A percentile compares a stretch with the other conserved stretches of the same genome.
These are phyloP conservation scores for Gaertneriomyces semiglobifer DNA, from an alignment of 192 early-diverging fungal species.

Conservation along the genomic window DNA sequence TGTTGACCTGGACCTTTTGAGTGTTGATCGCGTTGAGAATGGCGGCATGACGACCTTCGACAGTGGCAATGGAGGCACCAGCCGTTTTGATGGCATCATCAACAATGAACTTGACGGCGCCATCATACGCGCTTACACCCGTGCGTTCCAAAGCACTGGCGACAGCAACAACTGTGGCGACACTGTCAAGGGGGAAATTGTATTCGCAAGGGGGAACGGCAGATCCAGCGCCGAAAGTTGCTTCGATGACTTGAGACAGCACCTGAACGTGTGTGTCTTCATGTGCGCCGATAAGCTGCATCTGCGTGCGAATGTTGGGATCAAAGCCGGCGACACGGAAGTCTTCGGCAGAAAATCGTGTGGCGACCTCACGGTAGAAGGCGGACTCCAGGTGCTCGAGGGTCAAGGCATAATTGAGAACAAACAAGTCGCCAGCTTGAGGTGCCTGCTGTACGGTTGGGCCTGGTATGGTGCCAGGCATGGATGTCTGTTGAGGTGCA, in stretches of 20 bases:
- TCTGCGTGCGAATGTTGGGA: conserved; percentile 23
- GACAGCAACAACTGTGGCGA: conserved; percentile 40
- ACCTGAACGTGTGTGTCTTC: conserved; percentile 39
- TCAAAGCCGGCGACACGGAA: conserved; percentile 35
- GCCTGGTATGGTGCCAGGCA: conserved; percentile 4
- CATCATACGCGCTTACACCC: conserved; percentile 53
- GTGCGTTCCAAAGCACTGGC: conserved; percentile 48
- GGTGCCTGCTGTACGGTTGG: background rate
- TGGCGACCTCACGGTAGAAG: conserved; percentile 38
- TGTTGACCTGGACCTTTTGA: conserved; percentile 3
- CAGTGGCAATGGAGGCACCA: conserved; percentile 51
- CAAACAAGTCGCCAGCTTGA: conserved; percentile 29
- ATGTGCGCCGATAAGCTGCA: conserved; percentile 29
- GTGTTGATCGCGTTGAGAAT: conserved; percentile 44
- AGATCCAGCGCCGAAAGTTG: conserved; percentile 32
- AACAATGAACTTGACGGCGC: conserved; percentile 40
- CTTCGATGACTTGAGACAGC: conserved; percentile 27
- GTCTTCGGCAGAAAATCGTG: conserved; percentile 22
- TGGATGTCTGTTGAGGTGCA: background rate
- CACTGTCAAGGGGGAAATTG: conserved; percentile 42
- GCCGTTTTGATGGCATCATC: conserved; percentile 43
- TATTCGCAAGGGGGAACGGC: conserved; percentile 36
- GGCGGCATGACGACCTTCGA: conserved; percentile 53
- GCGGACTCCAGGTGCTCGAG: conserved; percentile 40
- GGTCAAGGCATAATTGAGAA: conserved; percentile 46